These are phyloP conservation scores for Aquilaria malaccensis DNA, from an alignment of 345 rosid species.

Conservation along the genomic window DNA sequence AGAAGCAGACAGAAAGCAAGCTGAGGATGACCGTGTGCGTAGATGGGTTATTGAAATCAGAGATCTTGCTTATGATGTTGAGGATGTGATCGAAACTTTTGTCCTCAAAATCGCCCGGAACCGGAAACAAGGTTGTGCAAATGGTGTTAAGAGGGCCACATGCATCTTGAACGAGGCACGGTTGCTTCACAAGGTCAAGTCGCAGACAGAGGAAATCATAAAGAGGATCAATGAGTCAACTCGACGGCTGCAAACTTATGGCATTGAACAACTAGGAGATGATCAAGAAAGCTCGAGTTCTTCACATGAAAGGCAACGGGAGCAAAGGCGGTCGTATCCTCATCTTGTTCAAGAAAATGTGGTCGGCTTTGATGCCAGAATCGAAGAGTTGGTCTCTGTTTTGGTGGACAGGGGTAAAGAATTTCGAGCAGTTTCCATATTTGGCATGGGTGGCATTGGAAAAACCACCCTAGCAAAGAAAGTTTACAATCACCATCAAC, in stretches of 20 bases:
- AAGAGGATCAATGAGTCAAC: no score
- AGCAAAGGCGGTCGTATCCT: conserved; percentile 24
- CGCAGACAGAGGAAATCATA: neutral
- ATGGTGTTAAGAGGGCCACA: neutral
- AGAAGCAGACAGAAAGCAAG: conserved; percentile 15
- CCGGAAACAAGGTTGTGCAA: neutral
- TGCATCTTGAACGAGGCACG: conserved; percentile 4
- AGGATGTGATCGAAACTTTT: conserved; percentile 10
- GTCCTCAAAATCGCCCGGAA: neutral
- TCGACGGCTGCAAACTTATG: no score
- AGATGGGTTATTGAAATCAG: conserved; percentile 7
- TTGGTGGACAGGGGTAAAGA: conserved; percentile 9
- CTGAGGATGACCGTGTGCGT: conserved; percentile 1
- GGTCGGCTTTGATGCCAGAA: conserved; percentile 23
- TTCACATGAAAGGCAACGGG: neutral
- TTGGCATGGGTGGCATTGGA: no score
- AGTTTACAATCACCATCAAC: conserved; percentile 14
- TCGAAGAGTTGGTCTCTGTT: conserved; percentile 7
- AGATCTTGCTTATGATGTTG: conserved; percentile 7
- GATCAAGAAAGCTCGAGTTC: no score
- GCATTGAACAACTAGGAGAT: no score
- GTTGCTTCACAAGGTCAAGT: neutral
- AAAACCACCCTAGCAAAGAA: conserved; percentile 32
- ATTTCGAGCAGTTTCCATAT: neutral
- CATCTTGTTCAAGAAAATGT: conserved; percentile 14